Base-by-base conservation (phyloP, 148 eudicot genomes). In the Camellia granthamiana region DNA sequence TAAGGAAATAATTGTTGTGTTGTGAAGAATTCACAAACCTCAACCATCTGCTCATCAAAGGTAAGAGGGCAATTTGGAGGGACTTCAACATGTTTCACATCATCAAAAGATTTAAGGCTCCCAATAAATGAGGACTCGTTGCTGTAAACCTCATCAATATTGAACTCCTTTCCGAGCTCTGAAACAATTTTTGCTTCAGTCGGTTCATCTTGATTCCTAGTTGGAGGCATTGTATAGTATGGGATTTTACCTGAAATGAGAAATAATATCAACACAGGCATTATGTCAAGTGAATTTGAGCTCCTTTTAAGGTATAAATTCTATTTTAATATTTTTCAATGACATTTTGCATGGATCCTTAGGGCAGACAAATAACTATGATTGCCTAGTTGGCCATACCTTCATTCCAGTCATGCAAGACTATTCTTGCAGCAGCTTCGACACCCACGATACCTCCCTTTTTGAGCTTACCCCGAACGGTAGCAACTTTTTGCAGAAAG, bases 381-480 rank as follows among this genome's bases (percentile, higher is more conserved):
- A 69, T 21, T 19, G 65, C 16, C 18, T 67, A 60, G 16, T 70
- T 18, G 19, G 55, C 60, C 85, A 69, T 85, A 97, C 99, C 98
- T 84, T 91, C 95, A 80, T 97, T 97, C 99, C 99, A 97, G 81
- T 97, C 99, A 69, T 86, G 95, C 86, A 97, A 83, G 69, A 94
- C 88, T 15, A 97, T 91, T 86, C 94, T 94, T 76, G 98, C 99
- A 84, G 97, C 88, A 72, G 99, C 94, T 74, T 87, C 92, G 69
- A 88, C 85, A 82, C 94, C 99, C 65, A 91, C 89, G 71, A 90
- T 74, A 60, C 99, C 99, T 12, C 98, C 99, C 78, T 97, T 97
- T 80, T 97, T 94, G 6, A 97, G 94, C 85, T 86, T 92, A 44
- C 99, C 99, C 85, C 98, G 89, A 12, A 91, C 88, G 38, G 93